Conservation (phyloP, 108 stramenopile species). For the Fistulifera pelliculosa region DNA sequence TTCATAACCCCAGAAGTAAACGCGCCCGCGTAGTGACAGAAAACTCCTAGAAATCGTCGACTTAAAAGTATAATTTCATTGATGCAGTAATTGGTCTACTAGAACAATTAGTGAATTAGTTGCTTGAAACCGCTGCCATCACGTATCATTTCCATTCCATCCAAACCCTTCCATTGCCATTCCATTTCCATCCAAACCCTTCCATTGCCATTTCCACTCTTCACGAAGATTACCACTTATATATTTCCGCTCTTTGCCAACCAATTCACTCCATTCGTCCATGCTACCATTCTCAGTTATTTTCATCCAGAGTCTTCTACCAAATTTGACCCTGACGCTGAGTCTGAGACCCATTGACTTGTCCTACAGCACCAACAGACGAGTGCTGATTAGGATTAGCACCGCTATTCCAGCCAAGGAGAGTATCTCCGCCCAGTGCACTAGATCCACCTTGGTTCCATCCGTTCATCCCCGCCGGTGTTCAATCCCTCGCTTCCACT, state of each 20-base stretch:
- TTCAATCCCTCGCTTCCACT: conserved; percentile 22
- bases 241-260: no score
- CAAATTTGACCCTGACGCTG: no score
- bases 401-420: no score
- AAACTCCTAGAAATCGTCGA: no score
- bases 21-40: neutral
- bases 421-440: no score
- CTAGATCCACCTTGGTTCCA: conserved; percentile 1
- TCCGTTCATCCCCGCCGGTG: neutral
- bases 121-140: neutral
- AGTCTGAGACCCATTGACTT: no score
- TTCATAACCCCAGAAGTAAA: conserved; percentile 3
- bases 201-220: conserved; percentile 5
- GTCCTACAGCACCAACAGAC: no score
- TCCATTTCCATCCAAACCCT: conserved; percentile 6
- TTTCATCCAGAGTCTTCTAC: neutral
- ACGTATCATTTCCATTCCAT: neutral
- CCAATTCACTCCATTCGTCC: no score
- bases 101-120: neutral
- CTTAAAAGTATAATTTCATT: no score
- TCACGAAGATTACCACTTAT: neutral
- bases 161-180: conserved; percentile 4
- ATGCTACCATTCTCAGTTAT: neutral
- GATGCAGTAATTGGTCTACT: neutral
- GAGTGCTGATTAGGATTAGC: no score